Evolutionary conservation across 2,329 filamentous ascomycete genomes (phyloP), one percentile per base, ranked within the genome.

Genomic region (Botrytis deweyae): DNA sequence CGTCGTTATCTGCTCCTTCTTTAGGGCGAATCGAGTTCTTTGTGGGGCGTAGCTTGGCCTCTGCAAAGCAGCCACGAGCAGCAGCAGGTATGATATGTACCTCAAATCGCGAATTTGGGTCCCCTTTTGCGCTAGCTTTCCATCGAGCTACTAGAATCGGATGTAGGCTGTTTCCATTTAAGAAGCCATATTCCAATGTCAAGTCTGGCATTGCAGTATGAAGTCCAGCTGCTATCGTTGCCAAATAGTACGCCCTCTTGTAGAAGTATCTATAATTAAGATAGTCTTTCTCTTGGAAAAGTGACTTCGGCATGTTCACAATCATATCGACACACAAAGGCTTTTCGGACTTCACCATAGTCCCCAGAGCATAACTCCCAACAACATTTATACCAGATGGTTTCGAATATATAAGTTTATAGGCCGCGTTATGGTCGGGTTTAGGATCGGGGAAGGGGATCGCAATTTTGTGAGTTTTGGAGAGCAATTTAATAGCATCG

Each of bases 261-360:
- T 98, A 95, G 81, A 98, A 97, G 84, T 97, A 98, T 75, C 96
- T 90, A 85, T 96, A 88, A 82, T 97, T 94, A 68, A 95, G 87
- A 81, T 95, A 98, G 83, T 99, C 96, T 83, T 98, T 98, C 63
- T 97, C 93, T 80, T 97, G 94, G 79, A 98, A 95, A 20, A 97
- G 83, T 1, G 88, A 84, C 73, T 85, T 82, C 8, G 96, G 95
- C 90, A 99, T 97, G 66, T 92, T 92, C 25, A 97, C 89, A 9
- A 95, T 90, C 87, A 98, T 89, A 82, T 98, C 95, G 74, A 98
- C 86, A 25, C 88, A 86, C 40, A 91, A 83, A 40, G 81, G 82
- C 67, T 84, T 83, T 77, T 91, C 88, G 18, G 87, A 86, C 79
- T 92, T 92, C 74, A 90, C 85, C 83, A 93, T 91, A 3, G 91